phyloP scores from a whole-genome alignment of 495 filamentous ascomycete genomes.

The Parathielavia hyrcaniae region DNA sequence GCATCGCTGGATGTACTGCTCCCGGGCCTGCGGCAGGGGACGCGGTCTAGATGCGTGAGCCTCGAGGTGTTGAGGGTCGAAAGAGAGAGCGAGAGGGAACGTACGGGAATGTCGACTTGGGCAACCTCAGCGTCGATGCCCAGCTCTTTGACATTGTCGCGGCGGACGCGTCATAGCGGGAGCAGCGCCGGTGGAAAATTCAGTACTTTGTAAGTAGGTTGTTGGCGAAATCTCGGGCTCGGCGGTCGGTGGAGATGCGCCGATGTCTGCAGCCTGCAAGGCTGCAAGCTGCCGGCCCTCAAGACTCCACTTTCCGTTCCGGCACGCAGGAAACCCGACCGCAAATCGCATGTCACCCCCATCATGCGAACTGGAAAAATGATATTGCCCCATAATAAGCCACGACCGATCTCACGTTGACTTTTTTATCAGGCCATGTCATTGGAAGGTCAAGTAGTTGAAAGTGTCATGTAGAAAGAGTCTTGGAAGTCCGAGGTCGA shows the following conservation, averaged over 20 bases:
- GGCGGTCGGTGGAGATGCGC: slow-evolving; percentile 7
- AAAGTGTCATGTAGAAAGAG: no score
- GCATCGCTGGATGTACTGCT: slow-evolving; percentile 66
- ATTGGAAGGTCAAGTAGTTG: no score
- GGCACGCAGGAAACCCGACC: no score
- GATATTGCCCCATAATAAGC: no score
- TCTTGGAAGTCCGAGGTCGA: no score
- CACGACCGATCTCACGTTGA: no score
- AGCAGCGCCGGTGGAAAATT: background rate
- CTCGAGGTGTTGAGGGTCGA: background rate
- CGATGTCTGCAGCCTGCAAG: background rate
- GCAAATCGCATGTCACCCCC: no score
- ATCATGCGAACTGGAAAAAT: no score
- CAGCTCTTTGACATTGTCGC: slow-evolving; percentile 46
- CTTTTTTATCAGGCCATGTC: no score
- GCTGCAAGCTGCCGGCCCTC: no score
- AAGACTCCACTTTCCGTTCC: no score
- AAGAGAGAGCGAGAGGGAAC: background rate
- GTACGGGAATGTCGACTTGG: slow-evolving; percentile 46
- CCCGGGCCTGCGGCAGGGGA: slow-evolving; percentile 40
- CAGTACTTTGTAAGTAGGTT: background rate
- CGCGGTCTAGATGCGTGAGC: slow-evolving; percentile 38
- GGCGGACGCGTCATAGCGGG: slow-evolving; percentile 20
- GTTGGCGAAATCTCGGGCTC: slow-evolving; percentile 11
- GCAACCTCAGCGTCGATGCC: slow-evolving; percentile 45